Evolutionary conservation across 768 basidiomycete genomes (phyloP), one percentile per base, ranked within the genome.

Genomic region (Termitomyces titanicus): DNA sequence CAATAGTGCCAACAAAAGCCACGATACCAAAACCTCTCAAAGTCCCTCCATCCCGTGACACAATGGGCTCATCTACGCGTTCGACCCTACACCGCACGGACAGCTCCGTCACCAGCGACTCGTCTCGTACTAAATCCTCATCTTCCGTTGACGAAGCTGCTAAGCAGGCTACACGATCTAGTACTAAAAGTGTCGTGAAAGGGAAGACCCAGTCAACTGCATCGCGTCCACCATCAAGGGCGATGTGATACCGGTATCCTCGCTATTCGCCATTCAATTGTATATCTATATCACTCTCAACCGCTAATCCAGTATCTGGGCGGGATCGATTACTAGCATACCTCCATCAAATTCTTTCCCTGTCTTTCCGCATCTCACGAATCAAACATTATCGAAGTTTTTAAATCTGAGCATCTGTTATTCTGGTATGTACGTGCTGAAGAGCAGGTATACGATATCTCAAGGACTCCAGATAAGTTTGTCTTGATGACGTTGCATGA

Each of bases 1-100:
- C 48, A 20, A 44, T 34, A n/a, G 44, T 22, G 6, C 48, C 22
- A 54, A 27, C 47, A 47, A 47, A 35, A 53, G 24, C 6, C 39
- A 27, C 57, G 27, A 51, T 50, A 42, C 47, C 59, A 24, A 64
- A 57, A 47, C 49, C 44, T 45, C 35, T 48, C n/a, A 54, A 57
- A 25, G 22, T 40, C 47, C 34, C 61, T 42, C n/a, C 58, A 9
- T 54, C 56, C 29, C 61, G 56, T 49, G 37, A 31, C 15, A n/a
- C 11, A n/a, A 24, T 35, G 12, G 56, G 52, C 12, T 17, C 47
- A 24, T 57, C 50, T 43, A 20, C 51, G 47, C 57, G 47, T 42
- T 53, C 44, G 29, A 37, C 29, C 18, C 15, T 44, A 40, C 40
- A 40, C 7, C 38, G 24, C 35, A 25, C 51, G 24, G 38, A 25